Conservation (phyloP, 1,139 yeast genomes). For the Pichiaceae sp. region DNA sequence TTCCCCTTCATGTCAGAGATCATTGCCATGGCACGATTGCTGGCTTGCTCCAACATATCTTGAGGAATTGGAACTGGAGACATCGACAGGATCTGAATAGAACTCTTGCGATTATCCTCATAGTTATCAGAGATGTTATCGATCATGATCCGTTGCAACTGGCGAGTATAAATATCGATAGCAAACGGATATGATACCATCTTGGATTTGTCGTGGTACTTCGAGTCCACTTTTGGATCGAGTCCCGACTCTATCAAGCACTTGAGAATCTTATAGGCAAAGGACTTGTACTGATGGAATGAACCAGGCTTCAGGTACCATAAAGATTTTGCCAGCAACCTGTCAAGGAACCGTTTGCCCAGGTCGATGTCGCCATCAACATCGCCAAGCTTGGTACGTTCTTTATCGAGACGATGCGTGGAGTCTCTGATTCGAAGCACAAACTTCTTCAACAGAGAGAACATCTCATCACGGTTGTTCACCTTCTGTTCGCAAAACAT, state of each 20-base stretch:
- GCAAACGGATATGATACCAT: slow-evolving; percentile 38
- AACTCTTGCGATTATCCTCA: slow-evolving; percentile 59
- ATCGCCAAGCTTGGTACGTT: slow-evolving; percentile 30
- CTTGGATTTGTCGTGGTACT: slow-evolving; percentile 30
- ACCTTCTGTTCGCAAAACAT: slow-evolving; percentile 57
- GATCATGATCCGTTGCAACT: slow-evolving; percentile 39
- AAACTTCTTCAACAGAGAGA: slow-evolving; percentile 52
- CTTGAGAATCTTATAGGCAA: slow-evolving; percentile 42
- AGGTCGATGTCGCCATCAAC: slow-evolving; percentile 21
- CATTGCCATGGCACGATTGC: slow-evolving; percentile 32
- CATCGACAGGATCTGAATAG: slow-evolving; percentile 41
- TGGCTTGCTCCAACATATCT: slow-evolving; percentile 23
- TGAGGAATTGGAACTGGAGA: slow-evolving; percentile 32
- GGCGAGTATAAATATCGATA: slow-evolving; percentile 32
- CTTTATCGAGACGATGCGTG: slow-evolving; percentile 45
- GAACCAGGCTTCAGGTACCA: slow-evolving; percentile 50
- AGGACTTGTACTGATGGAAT: slow-evolving; percentile 53
- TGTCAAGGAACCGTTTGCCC: slow-evolving; percentile 32
- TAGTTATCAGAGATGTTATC: slow-evolving; percentile 62
- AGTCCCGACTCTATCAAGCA: slow-evolving; percentile 48
- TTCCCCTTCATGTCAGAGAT: slow-evolving; percentile 56
- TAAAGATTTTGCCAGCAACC: slow-evolving; percentile 27
- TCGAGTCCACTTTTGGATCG: slow-evolving; percentile 33
- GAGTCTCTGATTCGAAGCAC: slow-evolving; percentile 61
- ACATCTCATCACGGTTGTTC: slow-evolving; percentile 57